These are phyloP conservation scores for Gracilariopsis chorda DNA, from an alignment of 23 red algal species.

Conservation along the genomic window DNA sequence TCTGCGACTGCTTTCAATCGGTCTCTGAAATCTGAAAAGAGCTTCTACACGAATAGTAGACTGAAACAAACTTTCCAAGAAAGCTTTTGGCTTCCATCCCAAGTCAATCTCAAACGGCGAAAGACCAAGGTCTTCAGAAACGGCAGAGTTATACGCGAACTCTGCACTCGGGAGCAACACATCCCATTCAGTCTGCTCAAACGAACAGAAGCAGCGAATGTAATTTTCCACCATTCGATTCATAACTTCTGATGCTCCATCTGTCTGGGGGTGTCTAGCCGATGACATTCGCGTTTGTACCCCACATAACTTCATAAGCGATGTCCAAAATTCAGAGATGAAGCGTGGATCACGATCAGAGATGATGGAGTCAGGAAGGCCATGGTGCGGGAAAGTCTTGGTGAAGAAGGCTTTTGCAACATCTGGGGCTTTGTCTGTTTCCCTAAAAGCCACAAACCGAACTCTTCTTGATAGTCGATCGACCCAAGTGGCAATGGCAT, in stretches of 20 bases:
- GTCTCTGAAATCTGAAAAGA: background rate
- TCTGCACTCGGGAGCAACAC: no score
- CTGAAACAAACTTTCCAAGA: no score
- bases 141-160: no score
- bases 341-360: no score
- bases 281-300: background rate
- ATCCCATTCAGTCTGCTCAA: no score
- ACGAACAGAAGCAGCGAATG: no score
- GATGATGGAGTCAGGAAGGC: background rate
- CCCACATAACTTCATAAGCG: background rate
- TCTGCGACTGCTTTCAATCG: background rate
- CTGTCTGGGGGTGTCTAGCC: background rate
- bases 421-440: background rate
- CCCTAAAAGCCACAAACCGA: background rate
- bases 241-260: no score
- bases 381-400: background rate
- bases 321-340: background rate
- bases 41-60: no score
- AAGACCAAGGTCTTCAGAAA: background rate
- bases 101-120: background rate
- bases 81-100: no score
- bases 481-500: background rate
- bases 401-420: background rate
- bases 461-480: background rate
- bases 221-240: slow-evolving; percentile 6